A percentile compares a stretch with the other conserved stretches of the same genome.
Conservation (phyloP, 2,329 filamentous ascomycete genomes). For the Aspergillus persii region DNA sequence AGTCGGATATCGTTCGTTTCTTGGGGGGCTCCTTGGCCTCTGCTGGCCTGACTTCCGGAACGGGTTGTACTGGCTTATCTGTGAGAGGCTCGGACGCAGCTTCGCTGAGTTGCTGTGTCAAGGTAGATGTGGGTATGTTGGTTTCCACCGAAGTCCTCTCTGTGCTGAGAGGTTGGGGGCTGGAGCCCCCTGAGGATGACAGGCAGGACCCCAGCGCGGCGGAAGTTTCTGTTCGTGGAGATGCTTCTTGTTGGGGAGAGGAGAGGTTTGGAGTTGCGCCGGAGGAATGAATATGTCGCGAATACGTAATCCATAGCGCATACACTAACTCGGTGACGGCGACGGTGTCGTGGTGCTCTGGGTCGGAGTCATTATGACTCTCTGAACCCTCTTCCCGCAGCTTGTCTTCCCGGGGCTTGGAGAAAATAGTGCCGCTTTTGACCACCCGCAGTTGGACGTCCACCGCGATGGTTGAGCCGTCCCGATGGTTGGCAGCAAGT, state of each 20-base stretch:
- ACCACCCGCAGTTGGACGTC: slow-evolving; percentile 97
- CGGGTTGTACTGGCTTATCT: slow-evolving; percentile 40
- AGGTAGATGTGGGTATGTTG: slow-evolving; percentile 44
- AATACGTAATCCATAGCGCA: slow-evolving; percentile 96
- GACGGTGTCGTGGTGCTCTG: slow-evolving; percentile 39
- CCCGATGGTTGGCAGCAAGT: slow-evolving; percentile 79
- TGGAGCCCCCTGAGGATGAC: slow-evolving; percentile 45
- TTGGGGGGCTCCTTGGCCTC: slow-evolving; percentile 34
- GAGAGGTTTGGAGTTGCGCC: slow-evolving; percentile 59
- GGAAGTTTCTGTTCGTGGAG: slow-evolving; percentile 64
- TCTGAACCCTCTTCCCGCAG: slow-evolving; percentile 58
- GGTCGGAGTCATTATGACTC: slow-evolving; percentile 58
- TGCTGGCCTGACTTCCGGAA: slow-evolving; percentile 27
- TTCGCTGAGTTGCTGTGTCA: slow-evolving; percentile 53
- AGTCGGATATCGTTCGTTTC: slow-evolving; percentile 88
- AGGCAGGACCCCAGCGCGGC: slow-evolving; percentile 78
- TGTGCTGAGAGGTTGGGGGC: slow-evolving; percentile 19
- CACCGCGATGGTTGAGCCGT: slow-evolving; percentile 87
- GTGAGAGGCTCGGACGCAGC: slow-evolving; percentile 47
- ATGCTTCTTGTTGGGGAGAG: slow-evolving; percentile 47
- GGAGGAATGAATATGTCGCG: slow-evolving; percentile 80
- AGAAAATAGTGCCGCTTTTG: slow-evolving; percentile 72
- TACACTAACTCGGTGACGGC: slow-evolving; percentile 79
- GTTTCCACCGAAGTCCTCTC: slow-evolving; percentile 30
- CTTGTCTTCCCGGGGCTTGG: slow-evolving; percentile 46